These are phyloP conservation scores for Diplodia corticola DNA, from an alignment of 2,329 filamentous ascomycete species.

Conservation along the genomic window DNA sequence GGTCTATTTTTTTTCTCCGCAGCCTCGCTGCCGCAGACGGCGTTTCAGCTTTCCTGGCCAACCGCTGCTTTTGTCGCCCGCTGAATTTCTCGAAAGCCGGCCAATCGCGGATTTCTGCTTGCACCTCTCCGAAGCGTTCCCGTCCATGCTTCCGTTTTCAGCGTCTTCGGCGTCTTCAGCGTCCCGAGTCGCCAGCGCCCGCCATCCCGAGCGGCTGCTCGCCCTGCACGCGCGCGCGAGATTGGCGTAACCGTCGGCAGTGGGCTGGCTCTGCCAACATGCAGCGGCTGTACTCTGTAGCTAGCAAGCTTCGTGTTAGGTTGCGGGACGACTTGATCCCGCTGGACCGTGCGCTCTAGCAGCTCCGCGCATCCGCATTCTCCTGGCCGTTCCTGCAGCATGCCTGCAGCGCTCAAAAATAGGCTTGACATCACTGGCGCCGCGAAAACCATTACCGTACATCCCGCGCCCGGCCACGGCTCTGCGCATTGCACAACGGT, in stretches of 20 bases:
- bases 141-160: too few species aligned
- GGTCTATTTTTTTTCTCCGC: background rate
- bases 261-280: background rate
- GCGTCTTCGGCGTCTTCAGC: too few species aligned
- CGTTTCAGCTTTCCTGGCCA: constrained; percentile 13
- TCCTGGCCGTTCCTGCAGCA: constrained; percentile 18
- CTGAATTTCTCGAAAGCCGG: constrained; percentile 2
- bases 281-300: background rate
- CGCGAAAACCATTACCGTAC: background rate
- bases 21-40: constrained; percentile 3
- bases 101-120: background rate
- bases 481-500: background rate
- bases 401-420: constrained; percentile 3
- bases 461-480: background rate
- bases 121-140: background rate
- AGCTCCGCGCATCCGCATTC: constrained; percentile 17
- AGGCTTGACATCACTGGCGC: constrained; percentile 3
- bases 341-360: background rate
- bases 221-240: background rate
- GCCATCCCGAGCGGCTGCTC: background rate
- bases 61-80: constrained; percentile 5
- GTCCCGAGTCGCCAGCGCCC: background rate
- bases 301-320: constrained; percentile 4
- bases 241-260: background rate
- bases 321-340: background rate